Conservation (phyloP, 768 basidiomycete species). For the Phaeotremella skinneri region DNA sequence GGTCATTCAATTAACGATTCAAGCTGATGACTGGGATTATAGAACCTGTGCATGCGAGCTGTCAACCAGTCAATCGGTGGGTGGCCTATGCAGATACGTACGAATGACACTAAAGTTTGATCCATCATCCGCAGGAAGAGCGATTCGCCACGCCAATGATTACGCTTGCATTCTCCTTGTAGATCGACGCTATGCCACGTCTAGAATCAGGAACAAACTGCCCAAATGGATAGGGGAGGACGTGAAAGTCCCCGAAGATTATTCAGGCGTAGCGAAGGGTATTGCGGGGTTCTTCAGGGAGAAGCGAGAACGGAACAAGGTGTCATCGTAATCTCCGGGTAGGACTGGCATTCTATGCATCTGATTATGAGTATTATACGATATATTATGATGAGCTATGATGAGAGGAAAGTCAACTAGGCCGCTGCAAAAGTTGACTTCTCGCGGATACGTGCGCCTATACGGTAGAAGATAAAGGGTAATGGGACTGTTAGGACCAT, state of each 20-base stretch:
- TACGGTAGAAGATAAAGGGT: conserved; percentile 54
- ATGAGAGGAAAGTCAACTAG: not conserved
- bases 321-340: not conserved
- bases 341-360: not conserved
- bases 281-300: conserved; percentile 68
- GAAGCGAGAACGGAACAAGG: conserved; percentile 55
- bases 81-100: conserved; percentile 37
- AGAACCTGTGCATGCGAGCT: conserved; percentile 57
- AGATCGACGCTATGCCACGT: conserved; percentile 73
- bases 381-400: not conserved
- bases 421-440: conserved; percentile 54
- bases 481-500: conserved; percentile 62
- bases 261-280: conserved; percentile 68
- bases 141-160: conserved; percentile 84
- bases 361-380: not conserved
- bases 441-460: conserved; percentile 56
- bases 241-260: conserved; percentile 62
- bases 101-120: no score
- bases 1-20: not conserved
- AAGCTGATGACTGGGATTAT: conserved; percentile 11
- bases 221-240: conserved; percentile 82
- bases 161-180: conserved; percentile 88
- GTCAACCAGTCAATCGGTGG: conserved; percentile 96
- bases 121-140: conserved; percentile 64
- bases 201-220: conserved; percentile 72